A percentile compares a stretch with the other conserved stretches of the same genome.
phyloP scores from a whole-genome alignment of 805 yeast species.

The Yamadazyma ubonensis region DNA sequence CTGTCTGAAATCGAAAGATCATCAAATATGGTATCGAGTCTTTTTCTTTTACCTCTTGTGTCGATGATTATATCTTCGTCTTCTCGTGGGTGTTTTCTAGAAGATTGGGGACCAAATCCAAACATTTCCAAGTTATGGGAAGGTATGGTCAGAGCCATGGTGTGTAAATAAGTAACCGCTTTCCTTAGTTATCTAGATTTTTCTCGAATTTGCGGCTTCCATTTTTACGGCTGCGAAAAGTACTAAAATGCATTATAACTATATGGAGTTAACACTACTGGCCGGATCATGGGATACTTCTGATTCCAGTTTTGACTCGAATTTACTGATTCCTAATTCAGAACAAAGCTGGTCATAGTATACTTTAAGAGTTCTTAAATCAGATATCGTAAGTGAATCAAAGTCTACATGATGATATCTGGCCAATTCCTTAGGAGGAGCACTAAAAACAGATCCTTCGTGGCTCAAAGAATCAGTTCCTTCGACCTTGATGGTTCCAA shows the following conservation, averaged over 20 bases:
- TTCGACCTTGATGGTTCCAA: constrained; percentile 4
- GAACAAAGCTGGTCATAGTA: constrained; percentile 40
- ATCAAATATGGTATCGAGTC: constrained; percentile 30
- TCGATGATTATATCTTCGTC: constrained; percentile 13
- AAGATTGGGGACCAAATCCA: no score
- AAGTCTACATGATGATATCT: constrained; percentile 35
- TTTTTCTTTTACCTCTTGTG: constrained; percentile 25
- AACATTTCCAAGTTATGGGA: no score
- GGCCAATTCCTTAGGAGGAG: constrained; percentile 27
- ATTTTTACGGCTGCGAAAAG: constrained; percentile 6
- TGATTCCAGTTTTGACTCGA: constrained; percentile 15
- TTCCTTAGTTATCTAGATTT: constrained; percentile 7
- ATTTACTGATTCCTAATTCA: constrained; percentile 17
- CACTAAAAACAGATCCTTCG: constrained; percentile 23
- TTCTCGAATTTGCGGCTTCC: constrained; percentile 10
- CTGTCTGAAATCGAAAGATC: constrained; percentile 22
- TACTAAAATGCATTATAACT: constrained; percentile 3
- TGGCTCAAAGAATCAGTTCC: constrained; percentile 17
- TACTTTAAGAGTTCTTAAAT: constrained; percentile 30
- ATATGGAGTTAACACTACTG: constrained; percentile 13
- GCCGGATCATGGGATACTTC: constrained; percentile 12
- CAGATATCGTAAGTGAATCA: constrained; percentile 35
- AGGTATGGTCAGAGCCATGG: no score
- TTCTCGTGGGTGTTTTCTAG: constrained; percentile 7
- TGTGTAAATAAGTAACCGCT: no score